A percentile compares a stretch with the other conserved stretches of the same genome.
These are phyloP conservation scores for Endotrypanum monterogeii DNA, from an alignment of 208 protist species.

Conservation along the genomic window DNA sequence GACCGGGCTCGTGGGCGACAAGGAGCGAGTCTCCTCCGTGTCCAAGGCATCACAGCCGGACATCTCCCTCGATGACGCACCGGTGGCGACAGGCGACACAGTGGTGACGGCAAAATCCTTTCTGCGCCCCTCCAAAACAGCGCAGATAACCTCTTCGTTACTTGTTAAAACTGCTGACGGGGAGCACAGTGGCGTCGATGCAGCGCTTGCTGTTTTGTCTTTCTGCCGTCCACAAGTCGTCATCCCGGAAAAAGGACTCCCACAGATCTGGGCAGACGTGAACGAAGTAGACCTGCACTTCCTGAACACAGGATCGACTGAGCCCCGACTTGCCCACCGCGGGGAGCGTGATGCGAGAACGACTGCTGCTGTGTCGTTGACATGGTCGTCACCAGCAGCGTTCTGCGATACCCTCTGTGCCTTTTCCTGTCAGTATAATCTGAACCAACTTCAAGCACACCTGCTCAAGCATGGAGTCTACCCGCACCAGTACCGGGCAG, in stretches of 20 bases:
- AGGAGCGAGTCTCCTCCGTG: not conserved
- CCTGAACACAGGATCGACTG: not conserved
- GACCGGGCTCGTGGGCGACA: not conserved
- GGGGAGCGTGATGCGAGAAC: not conserved
- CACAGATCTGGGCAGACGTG: slow-evolving; percentile 27
- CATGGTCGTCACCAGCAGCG: slow-evolving; percentile 15
- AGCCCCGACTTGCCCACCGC: not conserved
- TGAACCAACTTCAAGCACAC: slow-evolving; percentile 60
- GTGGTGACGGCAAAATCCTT: slow-evolving; percentile 22
- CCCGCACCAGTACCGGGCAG: slow-evolving; percentile 58
- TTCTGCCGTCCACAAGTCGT: not conserved
- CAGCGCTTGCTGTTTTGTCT: slow-evolving; percentile 12
- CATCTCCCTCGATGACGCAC: not conserved
- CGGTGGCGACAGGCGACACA: not conserved
- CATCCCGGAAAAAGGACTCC: slow-evolving; percentile 17
- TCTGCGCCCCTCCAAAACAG: slow-evolving; percentile 4
- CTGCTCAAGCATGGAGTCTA: slow-evolving; percentile 73
- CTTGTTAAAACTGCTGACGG: not conserved
- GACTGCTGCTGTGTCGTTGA: not conserved
- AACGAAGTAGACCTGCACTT: slow-evolving; percentile 23
- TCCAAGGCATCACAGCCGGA: not conserved
- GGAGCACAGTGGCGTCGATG: slow-evolving; percentile 1
- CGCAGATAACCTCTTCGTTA: not conserved
- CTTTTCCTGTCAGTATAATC: slow-evolving; percentile 55
- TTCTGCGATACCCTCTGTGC: slow-evolving; percentile 38